Evolutionary conservation across 1,139 yeast genomes (phyloP).

Genomic region (Debaryomyces nepalensis): DNA sequence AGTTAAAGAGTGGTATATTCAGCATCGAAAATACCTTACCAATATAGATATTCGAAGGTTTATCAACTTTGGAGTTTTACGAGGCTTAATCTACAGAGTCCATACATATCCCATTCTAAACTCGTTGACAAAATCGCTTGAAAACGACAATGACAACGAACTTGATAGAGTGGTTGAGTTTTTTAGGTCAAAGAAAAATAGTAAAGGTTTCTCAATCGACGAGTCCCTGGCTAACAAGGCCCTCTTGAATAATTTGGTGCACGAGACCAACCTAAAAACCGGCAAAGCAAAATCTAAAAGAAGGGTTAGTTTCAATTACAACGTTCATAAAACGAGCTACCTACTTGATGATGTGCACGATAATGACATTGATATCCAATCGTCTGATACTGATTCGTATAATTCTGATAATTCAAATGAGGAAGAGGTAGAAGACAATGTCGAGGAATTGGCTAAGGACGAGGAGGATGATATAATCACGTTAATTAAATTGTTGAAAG

Average conservation of each 20-base stretch:
- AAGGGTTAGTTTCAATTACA: conserved; percentile 42
- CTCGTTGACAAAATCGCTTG: conserved; percentile 41
- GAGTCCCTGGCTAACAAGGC: conserved; percentile 14
- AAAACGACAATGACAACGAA: conserved; percentile 33
- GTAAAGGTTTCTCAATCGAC: conserved; percentile 6
- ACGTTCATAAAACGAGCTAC: conserved; percentile 18
- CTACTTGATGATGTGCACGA: conserved; percentile 12
- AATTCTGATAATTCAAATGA: conserved; percentile 1
- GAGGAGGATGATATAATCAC: conserved; percentile 27
- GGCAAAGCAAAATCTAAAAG: conserved; percentile 27
- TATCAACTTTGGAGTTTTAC: conserved; percentile 81
- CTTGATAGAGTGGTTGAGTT: conserved; percentile 34
- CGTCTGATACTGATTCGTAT: conserved; percentile 5
- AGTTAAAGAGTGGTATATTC: conserved; percentile 77
- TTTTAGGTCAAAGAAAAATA: conserved; percentile 20
- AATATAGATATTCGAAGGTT: conserved; percentile 83
- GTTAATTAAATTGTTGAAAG: conserved; percentile 54
- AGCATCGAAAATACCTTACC: conserved; percentile 59
- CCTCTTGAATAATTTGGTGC: conserved; percentile 31
- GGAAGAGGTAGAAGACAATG: conserved; percentile 4
- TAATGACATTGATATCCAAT: conserved; percentile 9
- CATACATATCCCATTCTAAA: conserved; percentile 71
- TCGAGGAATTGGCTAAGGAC: conserved; percentile 18
- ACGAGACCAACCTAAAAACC: conserved; percentile 35
- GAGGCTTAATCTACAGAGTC: conserved; percentile 82